Conservation (phyloP, 2,329 filamentous ascomycete species). For the Talaromyces sp. region DNA sequence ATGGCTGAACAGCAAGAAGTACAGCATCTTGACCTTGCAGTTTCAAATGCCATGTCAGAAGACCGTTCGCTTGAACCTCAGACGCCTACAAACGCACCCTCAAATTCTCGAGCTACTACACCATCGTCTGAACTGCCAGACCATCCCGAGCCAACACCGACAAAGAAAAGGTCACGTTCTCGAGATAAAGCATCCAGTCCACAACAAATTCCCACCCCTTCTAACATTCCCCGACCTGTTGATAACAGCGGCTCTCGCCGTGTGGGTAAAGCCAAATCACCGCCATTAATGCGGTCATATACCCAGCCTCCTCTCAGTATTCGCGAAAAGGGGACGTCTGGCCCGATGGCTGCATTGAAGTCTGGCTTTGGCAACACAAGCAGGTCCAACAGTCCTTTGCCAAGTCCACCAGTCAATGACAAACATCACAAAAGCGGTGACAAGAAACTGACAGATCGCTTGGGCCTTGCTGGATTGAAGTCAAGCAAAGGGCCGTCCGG, state of each 20-base stretch:
- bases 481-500: constrained; percentile 41
- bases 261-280: constrained; percentile 35
- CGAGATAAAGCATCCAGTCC: constrained; percentile 11
- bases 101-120: constrained; percentile 7
- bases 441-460: constrained; percentile 69
- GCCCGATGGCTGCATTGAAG: constrained; percentile 18
- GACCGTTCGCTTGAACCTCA: constrained; percentile 10
- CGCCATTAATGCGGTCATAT: constrained; percentile 45
- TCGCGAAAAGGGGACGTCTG: constrained; percentile 21
- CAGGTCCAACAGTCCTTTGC: constrained; percentile 14
- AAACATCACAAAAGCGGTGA: constrained; percentile 46
- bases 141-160: constrained; percentile 8
- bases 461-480: constrained; percentile 63
- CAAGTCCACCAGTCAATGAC: constrained; percentile 20
- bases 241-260: constrained; percentile 29
- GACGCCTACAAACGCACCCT: constrained; percentile 8
- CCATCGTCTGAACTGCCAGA: constrained; percentile 12
- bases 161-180: constrained; percentile 12
- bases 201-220: constrained; percentile 24
- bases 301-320: constrained; percentile 42
- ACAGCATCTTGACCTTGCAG: constrained; percentile 56
- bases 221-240: constrained; percentile 34
- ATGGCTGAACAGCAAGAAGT: constrained; percentile 45
- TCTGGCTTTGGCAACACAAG: constrained; percentile 17
- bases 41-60: constrained; percentile 29